phyloP scores from a whole-genome alignment of 805 yeast species.

The Jamesozyma gamospora region DNA sequence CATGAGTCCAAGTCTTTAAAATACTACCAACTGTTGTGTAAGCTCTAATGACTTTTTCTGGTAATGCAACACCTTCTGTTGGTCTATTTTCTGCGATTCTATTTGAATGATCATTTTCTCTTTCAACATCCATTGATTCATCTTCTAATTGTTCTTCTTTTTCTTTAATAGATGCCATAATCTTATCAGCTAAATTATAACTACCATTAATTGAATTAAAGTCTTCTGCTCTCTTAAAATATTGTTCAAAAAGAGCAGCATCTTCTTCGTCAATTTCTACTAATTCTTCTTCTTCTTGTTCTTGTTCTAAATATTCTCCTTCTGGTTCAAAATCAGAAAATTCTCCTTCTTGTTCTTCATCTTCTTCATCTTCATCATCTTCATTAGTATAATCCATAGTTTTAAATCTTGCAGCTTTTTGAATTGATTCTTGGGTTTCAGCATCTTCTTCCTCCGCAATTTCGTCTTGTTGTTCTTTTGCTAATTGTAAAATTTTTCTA shows the following conservation, averaged over 20 bases:
- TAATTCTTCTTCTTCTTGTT: slow-evolving; percentile 54
- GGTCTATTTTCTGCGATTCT: slow-evolving; percentile 30
- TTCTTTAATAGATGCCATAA: slow-evolving; percentile 80
- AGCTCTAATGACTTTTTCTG: slow-evolving; percentile 94
- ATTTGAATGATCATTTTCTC: neutral
- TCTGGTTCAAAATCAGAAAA: slow-evolving; percentile 46
- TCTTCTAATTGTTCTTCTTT: slow-evolving; percentile 37
- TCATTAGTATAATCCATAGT: slow-evolving; percentile 35
- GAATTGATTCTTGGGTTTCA: slow-evolving; percentile 22
- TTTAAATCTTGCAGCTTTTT: slow-evolving; percentile 27
- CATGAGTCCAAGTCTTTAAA: slow-evolving; percentile 83
- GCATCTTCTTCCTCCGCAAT: slow-evolving; percentile 55
- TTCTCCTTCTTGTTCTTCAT: slow-evolving; percentile 31
- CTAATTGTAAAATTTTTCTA: slow-evolving; percentile 77
- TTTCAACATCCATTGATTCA: slow-evolving; percentile 12
- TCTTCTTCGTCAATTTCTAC: slow-evolving; percentile 71
- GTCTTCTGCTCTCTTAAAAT: slow-evolving; percentile 40
- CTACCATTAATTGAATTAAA: slow-evolving; percentile 35
- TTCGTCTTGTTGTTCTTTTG: slow-evolving; percentile 89
- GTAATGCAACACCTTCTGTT: slow-evolving; percentile 72
- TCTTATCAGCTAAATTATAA: slow-evolving; percentile 80
- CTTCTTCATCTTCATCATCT: slow-evolving; percentile 45
- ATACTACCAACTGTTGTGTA: slow-evolving; percentile 86
- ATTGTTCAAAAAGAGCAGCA: slow-evolving; percentile 72
- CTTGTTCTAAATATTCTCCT: slow-evolving; percentile 35